A percentile compares a stretch with the other conserved stretches of the same genome.
phyloP scores from a whole-genome alignment of 1,284 basidiomycete species.

The Spongiforma sp. region DNA sequence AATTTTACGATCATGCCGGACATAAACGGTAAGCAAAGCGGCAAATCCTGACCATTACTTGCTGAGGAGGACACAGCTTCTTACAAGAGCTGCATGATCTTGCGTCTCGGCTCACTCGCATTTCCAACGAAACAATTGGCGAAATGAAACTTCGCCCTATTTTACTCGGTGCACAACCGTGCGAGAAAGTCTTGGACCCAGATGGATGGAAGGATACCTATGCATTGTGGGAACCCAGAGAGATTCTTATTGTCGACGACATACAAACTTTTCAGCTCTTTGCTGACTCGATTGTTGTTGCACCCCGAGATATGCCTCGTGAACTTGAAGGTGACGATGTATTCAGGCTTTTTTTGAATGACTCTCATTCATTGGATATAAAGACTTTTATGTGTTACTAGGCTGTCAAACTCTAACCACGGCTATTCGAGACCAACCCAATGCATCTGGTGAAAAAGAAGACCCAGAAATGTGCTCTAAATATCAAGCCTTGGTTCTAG shows the following conservation, averaged over 20 bases:
- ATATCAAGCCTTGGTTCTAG: neutral
- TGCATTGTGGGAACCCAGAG: neutral
- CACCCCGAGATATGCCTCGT: conserved; percentile 7
- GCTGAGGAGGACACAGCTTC: neutral
- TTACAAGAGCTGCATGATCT: conserved; percentile 3
- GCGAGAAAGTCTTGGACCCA: neutral
- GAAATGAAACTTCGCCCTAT: neutral
- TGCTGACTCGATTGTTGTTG: conserved; percentile 6
- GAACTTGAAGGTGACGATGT: conserved; percentile 13
- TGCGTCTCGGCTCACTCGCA: neutral
- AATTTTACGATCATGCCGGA: conserved; percentile 4
- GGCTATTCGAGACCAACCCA: neutral
- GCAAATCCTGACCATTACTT: neutral
- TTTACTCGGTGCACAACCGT: conserved; percentile 2
- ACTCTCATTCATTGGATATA: neutral
- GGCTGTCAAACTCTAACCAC: conserved; percentile 1
- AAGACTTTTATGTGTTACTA: conserved; percentile 5
- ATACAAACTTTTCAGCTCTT: conserved; percentile 7
- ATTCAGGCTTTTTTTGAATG: neutral
- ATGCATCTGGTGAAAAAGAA: neutral
- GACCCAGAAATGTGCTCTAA: neutral
- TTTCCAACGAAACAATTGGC: conserved; percentile 1
- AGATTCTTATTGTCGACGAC: conserved; percentile 17
- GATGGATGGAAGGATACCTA: neutral
- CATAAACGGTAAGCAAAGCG: neutral